A percentile compares a stretch with the other conserved stretches of the same genome.
Conservation (phyloP, 1,284 basidiomycete genomes). For the Irpex lacteus region DNA sequence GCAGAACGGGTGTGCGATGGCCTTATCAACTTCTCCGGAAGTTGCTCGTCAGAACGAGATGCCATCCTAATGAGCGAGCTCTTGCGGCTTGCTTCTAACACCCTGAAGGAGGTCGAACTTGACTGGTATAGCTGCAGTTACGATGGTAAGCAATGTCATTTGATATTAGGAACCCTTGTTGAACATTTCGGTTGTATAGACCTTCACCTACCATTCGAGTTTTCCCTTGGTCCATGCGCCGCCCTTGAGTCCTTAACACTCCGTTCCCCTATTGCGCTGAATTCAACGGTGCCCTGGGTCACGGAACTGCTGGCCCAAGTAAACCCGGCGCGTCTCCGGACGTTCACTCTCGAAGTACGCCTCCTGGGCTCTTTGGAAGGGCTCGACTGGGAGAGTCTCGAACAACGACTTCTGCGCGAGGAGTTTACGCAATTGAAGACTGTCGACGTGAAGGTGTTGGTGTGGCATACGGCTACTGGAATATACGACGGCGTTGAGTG, state of each 20-base stretch:
- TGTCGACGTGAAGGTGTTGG: slow-evolving; percentile 20
- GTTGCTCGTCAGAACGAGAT: slow-evolving; percentile 23
- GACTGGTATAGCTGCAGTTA: slow-evolving; percentile 23
- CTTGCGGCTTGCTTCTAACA: slow-evolving; percentile 18
- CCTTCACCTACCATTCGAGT: slow-evolving; percentile 20
- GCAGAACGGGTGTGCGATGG: slow-evolving; percentile 17
- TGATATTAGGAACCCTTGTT: background rate
- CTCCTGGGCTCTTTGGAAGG: slow-evolving; percentile 25
- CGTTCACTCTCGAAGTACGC: slow-evolving; percentile 20
- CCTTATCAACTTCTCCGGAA: slow-evolving; percentile 19
- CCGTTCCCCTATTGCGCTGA: slow-evolving; percentile 23
- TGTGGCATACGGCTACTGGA: slow-evolving; percentile 24
- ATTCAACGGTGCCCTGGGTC: slow-evolving; percentile 25
- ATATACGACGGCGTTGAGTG: slow-evolving; percentile 18
- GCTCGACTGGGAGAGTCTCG: slow-evolving; percentile 24
- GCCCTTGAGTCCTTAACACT: slow-evolving; percentile 22
- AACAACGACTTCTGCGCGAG: slow-evolving; percentile 14
- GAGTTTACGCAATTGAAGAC: slow-evolving; percentile 17
- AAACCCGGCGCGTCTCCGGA: slow-evolving; percentile 13
- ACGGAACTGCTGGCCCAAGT: slow-evolving; percentile 21
- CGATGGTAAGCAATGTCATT: slow-evolving; percentile 3
- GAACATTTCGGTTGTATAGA: slow-evolving; percentile 7
- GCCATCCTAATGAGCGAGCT: slow-evolving; percentile 23
- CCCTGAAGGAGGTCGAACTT: slow-evolving; percentile 23
- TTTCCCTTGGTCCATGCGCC: slow-evolving; percentile 20